Evolutionary conservation across 2,329 filamentous ascomycete genomes (phyloP), one percentile per base, ranked within the genome.

Genomic region (Zelopaecilomyces penicillatus): DNA sequence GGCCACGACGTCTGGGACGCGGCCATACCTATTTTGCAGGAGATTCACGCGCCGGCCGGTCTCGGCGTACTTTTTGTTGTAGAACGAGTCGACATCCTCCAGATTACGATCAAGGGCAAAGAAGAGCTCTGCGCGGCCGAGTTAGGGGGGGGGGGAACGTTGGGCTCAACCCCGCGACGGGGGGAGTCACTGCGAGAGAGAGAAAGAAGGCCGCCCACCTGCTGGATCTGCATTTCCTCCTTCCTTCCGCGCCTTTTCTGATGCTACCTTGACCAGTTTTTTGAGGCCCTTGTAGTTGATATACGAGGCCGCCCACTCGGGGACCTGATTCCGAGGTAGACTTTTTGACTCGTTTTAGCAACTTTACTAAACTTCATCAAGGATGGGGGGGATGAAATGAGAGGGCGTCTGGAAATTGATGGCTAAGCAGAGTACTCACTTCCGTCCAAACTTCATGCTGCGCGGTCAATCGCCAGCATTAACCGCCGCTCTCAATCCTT

Each of bases 101-200:
- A 98, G 83, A 63, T 97, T 96, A 57, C 93, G 87, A 63, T 98
- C 93, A 64, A 98, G 82, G 52, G 85, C 87, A 65, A 91, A 95
- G 72, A 96, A 95, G 75, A 98, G 95, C 65, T 90, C 93, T 96
- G 71, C 57, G 57, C 53, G 49, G 42, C 53, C 52, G 49, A 55
- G 62, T 63, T 59, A 64, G 59, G 55, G 54, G 49, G 52, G 52
- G 19, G 19, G 19, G 19, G 19, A 19, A 19, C 19, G 19, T 19
- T 19, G 41, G 52, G 54, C 54, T 47, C 54, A 52, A 50, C 52
- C 54, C 53, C 57, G 49, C 52, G 50, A 40, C 3, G 19, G 30
- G n/a, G 39, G 45, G 41, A 26, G 39, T 39, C 42, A 28, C 30
- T 39, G 37, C 12, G 8, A 2, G n/a, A 38, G 36, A 40, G 39